A percentile compares a stretch with the other conserved stretches of the same genome.
Conservation (phyloP, 768 basidiomycete species). For the Mycena albidolilacea region DNA sequence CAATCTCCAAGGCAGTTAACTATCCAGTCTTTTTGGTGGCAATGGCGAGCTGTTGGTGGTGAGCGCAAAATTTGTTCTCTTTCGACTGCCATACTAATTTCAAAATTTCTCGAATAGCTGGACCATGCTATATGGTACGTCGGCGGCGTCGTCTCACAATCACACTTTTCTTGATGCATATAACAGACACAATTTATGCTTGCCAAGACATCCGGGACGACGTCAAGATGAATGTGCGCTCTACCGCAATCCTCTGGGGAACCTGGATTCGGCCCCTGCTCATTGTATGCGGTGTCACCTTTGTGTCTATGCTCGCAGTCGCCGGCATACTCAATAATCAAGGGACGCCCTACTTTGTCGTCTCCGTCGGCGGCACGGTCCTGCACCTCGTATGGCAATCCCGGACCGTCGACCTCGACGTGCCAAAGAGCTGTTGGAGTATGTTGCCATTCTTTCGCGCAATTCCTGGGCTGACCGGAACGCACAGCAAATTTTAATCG, state of each 20-base stretch:
- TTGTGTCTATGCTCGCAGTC: conserved; percentile 65
- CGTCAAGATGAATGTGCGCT: conserved; percentile 78
- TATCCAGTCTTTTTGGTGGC: conserved; percentile 50
- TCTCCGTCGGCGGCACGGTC: conserved; percentile 63
- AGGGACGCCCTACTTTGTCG: conserved; percentile 60
- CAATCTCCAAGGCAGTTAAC: conserved; percentile 53
- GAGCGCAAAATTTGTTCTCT: background rate
- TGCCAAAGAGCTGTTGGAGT: conserved; percentile 65
- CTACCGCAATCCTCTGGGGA: conserved; percentile 83
- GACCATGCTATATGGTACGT: conserved; percentile 36
- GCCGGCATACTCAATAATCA: conserved; percentile 70
- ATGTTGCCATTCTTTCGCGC: conserved; percentile 31
- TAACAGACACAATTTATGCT: conserved; percentile 77
- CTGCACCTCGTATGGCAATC: conserved; percentile 65
- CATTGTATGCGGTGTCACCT: conserved; percentile 63
- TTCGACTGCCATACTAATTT: background rate
- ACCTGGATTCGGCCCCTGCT: conserved; percentile 71
- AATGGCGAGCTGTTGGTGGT: background rate
- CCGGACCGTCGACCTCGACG: conserved; percentile 57
- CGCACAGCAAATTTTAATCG: conserved; percentile 60
- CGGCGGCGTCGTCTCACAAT: background rate
- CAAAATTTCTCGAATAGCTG: conserved; percentile 7
- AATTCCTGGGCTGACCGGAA: conserved; percentile 1
- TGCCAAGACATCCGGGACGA: conserved; percentile 87
- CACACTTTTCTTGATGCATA: background rate